Conservation (phyloP, 2,329 filamentous ascomycete genomes). For the Geosmithia flava region DNA sequence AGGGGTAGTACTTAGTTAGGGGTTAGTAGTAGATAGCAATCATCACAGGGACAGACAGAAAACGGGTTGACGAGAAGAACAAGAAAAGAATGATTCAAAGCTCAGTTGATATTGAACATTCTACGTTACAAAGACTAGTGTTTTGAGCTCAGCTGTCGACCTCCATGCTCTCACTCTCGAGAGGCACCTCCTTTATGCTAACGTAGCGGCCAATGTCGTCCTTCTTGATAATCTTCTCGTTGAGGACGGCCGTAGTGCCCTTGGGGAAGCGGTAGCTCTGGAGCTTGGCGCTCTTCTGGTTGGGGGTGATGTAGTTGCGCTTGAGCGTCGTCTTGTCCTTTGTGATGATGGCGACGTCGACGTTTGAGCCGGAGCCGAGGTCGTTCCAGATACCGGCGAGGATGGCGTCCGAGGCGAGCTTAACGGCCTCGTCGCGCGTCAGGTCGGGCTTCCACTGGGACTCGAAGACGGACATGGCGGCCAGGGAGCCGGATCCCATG, state of each 20-base stretch:
- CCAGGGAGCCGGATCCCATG: constrained; percentile 92
- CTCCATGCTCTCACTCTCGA: constrained; percentile 59
- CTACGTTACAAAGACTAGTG: constrained; percentile 8
- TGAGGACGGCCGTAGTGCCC: constrained; percentile 90
- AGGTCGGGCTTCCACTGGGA: constrained; percentile 80
- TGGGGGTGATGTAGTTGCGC: constrained; percentile 88
- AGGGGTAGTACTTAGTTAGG: no score
- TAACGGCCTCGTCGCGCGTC: constrained; percentile 68
- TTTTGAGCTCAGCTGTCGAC: constrained; percentile 39
- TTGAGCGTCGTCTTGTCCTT: constrained; percentile 87
- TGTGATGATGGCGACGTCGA: constrained; percentile 93
- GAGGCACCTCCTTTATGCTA: constrained; percentile 73
- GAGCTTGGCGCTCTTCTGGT: constrained; percentile 81
- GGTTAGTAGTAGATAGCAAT: no score
- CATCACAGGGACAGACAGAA: no score
- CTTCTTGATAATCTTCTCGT: constrained; percentile 92
- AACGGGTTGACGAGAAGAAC: no score
- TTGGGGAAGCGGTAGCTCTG: constrained; percentile 83
- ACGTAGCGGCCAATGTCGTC: constrained; percentile 92
- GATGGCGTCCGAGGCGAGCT: constrained; percentile 76
- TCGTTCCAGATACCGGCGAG: constrained; percentile 98
- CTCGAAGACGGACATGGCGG: constrained; percentile 97
- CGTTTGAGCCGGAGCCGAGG: constrained; percentile 90
- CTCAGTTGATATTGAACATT: not conserved
- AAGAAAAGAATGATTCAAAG: no score